Conservation (phyloP, 2,329 filamentous ascomycete genomes). For the Fusarium dlaminii region DNA sequence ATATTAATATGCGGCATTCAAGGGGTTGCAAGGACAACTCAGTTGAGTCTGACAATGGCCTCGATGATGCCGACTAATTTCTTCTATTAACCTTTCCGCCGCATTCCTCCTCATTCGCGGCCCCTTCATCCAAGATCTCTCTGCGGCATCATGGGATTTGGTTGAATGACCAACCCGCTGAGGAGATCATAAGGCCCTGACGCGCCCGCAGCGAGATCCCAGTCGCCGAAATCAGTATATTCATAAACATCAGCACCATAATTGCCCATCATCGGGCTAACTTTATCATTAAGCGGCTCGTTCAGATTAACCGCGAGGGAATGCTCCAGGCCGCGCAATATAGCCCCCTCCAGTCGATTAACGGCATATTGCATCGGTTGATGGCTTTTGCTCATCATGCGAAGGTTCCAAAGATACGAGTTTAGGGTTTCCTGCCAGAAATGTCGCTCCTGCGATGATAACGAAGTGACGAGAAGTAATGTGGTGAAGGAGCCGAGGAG, state of each 20-base stretch:
- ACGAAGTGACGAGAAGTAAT: conserved; percentile 48
- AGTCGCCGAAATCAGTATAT: conserved; percentile 48
- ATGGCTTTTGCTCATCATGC: conserved; percentile 49
- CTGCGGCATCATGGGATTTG: conserved; percentile 38
- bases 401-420: conserved; percentile 48
- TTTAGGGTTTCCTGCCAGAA: conserved; percentile 49
- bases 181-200: conserved; percentile 46
- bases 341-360: conserved; percentile 50
- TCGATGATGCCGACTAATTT: conserved; percentile 32
- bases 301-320: conserved; percentile 48
- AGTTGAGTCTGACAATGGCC: conserved; percentile 30
- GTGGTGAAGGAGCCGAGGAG: conserved; percentile 53
- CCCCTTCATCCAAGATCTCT: conserved; percentile 34
- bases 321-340: conserved; percentile 50
- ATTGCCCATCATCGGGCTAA: conserved; percentile 43
- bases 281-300: conserved; percentile 44
- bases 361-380: conserved; percentile 51
- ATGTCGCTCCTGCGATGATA: conserved; percentile 44
- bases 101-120: background rate
- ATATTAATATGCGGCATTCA: conserved; percentile 39
- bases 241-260: conserved; percentile 43
- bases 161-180: conserved; percentile 38
- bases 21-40: conserved; percentile 22
- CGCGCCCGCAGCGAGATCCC: conserved; percentile 44
- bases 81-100: conserved; percentile 8